phyloP scores from a whole-genome alignment of 202 grass and related monocot species.

The Musa balbisiana region DNA sequence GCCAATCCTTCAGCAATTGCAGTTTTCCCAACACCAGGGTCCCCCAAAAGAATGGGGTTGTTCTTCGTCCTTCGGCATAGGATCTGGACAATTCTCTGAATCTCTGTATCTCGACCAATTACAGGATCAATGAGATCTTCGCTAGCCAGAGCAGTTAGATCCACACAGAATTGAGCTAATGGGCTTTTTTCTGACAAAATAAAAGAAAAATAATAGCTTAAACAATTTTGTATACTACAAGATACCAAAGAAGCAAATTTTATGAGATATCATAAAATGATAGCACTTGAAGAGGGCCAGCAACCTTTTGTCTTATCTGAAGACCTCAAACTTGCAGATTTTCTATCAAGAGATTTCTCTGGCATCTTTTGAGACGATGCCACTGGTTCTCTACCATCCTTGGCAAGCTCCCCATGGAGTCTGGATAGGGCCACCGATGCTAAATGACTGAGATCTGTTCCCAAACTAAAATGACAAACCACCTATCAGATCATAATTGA shows the following conservation, averaged over 20 bases:
- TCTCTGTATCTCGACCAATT: slow-evolving; percentile 75
- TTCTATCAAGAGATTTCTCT: slow-evolving; percentile 47
- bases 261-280: not conserved
- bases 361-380: slow-evolving; percentile 41
- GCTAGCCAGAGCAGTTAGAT: slow-evolving; percentile 76
- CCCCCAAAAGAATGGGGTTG: slow-evolving; percentile 96
- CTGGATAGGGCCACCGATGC: slow-evolving; percentile 53
- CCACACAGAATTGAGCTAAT: slow-evolving; percentile 79
- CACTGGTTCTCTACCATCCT: slow-evolving; percentile 66
- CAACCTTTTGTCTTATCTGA: slow-evolving; percentile 71
- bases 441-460: slow-evolving; percentile 62
- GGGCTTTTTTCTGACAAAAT: slow-evolving; percentile 52
- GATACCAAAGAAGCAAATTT: not conserved
- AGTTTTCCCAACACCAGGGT: slow-evolving; percentile 90
- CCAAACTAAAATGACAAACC: slow-evolving; percentile 42
- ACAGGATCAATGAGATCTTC: slow-evolving; percentile 84
- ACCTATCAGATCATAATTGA: slow-evolving; percentile 1
- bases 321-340: slow-evolving; percentile 48
- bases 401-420: slow-evolving; percentile 70
- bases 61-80: slow-evolving; percentile 90
- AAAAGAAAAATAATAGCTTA: not conserved
- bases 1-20: slow-evolving; percentile 95
- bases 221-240: not conserved
- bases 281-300: not conserved
- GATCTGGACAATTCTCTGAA: slow-evolving; percentile 94